Evolutionary conservation across 768 basidiomycete species (phyloP).

Genomic region (Mrakia blollopis): DNA sequence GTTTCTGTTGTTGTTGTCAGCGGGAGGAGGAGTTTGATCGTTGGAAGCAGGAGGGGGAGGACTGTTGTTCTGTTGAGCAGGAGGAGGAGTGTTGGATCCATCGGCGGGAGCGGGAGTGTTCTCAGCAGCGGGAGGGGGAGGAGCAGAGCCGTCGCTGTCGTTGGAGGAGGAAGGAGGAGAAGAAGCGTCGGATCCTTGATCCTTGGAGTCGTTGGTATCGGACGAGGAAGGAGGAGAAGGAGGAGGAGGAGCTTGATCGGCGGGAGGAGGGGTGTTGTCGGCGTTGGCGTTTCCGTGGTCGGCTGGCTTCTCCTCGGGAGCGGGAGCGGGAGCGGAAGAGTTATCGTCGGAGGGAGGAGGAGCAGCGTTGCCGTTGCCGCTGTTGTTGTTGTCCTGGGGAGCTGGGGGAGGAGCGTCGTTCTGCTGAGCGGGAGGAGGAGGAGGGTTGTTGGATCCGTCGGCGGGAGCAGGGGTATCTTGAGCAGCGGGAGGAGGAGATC

Average conservation of each 20-base stretch:
- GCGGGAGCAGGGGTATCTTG: neutral
- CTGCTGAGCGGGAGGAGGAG: conserved; percentile 2
- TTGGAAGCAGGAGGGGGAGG: conserved; percentile 5
- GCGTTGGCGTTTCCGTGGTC: conserved; percentile 4
- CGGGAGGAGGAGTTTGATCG: neutral
- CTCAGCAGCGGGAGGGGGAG: neutral
- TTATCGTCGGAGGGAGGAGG: neutral
- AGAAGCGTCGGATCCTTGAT: neutral
- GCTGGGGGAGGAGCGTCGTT: neutral
- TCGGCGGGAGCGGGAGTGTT: neutral
- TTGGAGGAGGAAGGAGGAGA: neutral
- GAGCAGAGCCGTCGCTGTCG: too few relatives aligned
- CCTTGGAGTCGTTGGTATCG: neutral
- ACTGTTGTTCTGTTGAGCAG: neutral
- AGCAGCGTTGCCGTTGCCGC: too few relatives aligned
- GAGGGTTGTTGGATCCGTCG: conserved; percentile 8
- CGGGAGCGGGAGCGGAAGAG: neutral
- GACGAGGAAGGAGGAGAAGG: neutral
- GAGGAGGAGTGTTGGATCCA: neutral
- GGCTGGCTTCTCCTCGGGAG: too few relatives aligned
- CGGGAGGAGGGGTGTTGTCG: neutral
- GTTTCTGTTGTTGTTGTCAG: neutral
- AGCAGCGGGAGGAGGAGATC: neutral
- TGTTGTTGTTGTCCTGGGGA: too few relatives aligned
- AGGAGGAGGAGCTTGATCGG: neutral